Evolutionary conservation across 306 rosid genomes (phyloP), one percentile per base, ranked within the genome.

Genomic region (Sphenostylis stenocarpa): DNA sequence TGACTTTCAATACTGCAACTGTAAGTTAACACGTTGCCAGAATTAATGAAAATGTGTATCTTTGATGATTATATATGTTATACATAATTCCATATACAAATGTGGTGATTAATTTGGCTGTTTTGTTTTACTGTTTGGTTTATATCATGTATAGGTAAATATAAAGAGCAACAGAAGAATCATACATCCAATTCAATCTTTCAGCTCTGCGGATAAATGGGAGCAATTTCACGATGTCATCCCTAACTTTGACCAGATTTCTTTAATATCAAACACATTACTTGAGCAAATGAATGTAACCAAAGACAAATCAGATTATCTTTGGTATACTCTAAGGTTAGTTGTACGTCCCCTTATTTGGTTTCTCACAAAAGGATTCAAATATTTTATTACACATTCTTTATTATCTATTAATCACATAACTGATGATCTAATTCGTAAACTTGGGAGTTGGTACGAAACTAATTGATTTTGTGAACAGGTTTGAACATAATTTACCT

Each of bases 201-300:
- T 90, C 65, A 75, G 72, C 79, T 85, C 88, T 39, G 36, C 12
- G 3, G 80, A 87, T 26, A 17, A 33, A 6, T 90, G 95, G 95
- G 47, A 81, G 64, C 82, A 83, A 72, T 83, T 61, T 65, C 73
- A 66, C 45, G 90, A 90, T 68, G 77, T 34, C 3, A 77, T 81
- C 12, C 81, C 85, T 45, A 82, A 77, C 70, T 84, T 82, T 17
- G 83, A 82, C 14, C 83, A 76, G 21, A 83, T 85, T 31, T 20
- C 16, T 15, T 31, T 90, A 0, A 78, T 45, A 69, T 85, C 92
- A 34, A 43, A 65, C 56, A 71, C 87, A 70, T 73, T 90, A 21
- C 90, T 90, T 47, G 90, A 90, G 83, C 92, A 90, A 13, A 90
- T 77, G 89, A 87, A 83, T 10, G 67, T 77, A 52, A 87, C 91